Evolutionary conservation across 805 yeast species (phyloP).

Genomic region (Komagataella pastoris): DNA sequence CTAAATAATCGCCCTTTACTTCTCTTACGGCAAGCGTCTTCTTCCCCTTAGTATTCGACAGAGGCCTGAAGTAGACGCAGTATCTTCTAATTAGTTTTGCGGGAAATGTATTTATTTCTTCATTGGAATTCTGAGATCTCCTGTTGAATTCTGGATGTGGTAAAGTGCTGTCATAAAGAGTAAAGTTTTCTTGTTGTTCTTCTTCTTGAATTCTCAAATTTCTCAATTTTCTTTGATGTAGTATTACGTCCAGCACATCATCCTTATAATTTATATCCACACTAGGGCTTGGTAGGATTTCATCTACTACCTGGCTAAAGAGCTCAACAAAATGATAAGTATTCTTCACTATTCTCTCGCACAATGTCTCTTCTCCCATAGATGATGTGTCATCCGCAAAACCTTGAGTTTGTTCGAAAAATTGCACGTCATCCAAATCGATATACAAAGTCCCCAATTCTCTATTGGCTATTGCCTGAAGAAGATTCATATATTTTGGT

Average conservation of each 20-base stretch:
- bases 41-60: slow-evolving; percentile 27
- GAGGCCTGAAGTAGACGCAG: slow-evolving; percentile 75
- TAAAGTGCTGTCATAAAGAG: slow-evolving; percentile 18
- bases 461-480: slow-evolving; percentile 79
- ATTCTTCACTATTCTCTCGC: slow-evolving; percentile 50
- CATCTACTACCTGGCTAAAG: slow-evolving; percentile 65
- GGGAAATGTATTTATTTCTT: slow-evolving; percentile 51
- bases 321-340: slow-evolving; percentile 71
- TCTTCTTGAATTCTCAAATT: slow-evolving; percentile 64
- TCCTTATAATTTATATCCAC: slow-evolving; percentile 67
- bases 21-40: slow-evolving; percentile 82
- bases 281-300: slow-evolving; percentile 78
- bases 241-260: slow-evolving; percentile 84
- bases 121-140: slow-evolving; percentile 4
- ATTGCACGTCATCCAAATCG: slow-evolving; percentile 74
- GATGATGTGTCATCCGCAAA: slow-evolving; percentile 6
- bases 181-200: slow-evolving; percentile 37
- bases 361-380: slow-evolving; percentile 3
- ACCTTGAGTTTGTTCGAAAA: slow-evolving; percentile 39
- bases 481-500: slow-evolving; percentile 61
- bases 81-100: slow-evolving; percentile 80
- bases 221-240: slow-evolving; percentile 79
- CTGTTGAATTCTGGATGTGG: slow-evolving; percentile 3
- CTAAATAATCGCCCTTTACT: slow-evolving; percentile 71
- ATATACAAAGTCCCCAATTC: slow-evolving; percentile 54